Evolutionary conservation across 1,139 yeast species (phyloP), one percentile per base, ranked within the genome.

Genomic region (Candida mesenterica): DNA sequence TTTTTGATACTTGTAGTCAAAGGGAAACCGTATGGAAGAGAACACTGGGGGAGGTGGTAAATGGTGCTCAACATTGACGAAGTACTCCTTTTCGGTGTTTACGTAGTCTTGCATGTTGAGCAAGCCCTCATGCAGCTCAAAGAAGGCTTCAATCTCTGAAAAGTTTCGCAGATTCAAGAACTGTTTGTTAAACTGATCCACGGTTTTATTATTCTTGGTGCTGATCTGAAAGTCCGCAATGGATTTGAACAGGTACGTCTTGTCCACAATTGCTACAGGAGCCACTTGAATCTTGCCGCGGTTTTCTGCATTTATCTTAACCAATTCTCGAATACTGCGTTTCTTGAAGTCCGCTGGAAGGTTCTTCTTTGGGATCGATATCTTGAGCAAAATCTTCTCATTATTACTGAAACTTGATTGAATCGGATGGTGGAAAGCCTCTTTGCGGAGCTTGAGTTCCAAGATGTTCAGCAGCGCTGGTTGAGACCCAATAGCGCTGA

Each of bases 21-120:
- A 84, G 2, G 97, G 96, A 39, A 83, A 77, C 23, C 79, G 74
- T 7, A 83, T 75, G 24, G 84, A 78, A 2, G 96, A 82, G 46
- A 88, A 84, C 31, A 85, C 61, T 1, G 97, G 92, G 2, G 97
- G 95, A 0, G 97, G 96, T 2, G 94, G 82, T 15, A 90, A 55
- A 42, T 86, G 87, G 43, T 79, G 75, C 45, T 79, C 77, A 28
- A 59, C 55, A 50, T 72, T 68, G 14, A 62, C 48, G 44, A 60
- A 57, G 30, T 51, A 41, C 18, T 61, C 52, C 33, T 54, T 55
- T 23, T 39, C 39, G 2, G 33, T 13, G 6, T 31, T 24, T 17
- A 38, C 24, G 40, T 52, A 61, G 49, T 68, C 75, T 18, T 49
- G 38, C 15, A 62, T 53, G 26, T 58, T 58, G 31, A 62, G 57